Conservation (phyloP, 352 stramenopile genomes). For the Globisporangium echinulatum region DNA sequence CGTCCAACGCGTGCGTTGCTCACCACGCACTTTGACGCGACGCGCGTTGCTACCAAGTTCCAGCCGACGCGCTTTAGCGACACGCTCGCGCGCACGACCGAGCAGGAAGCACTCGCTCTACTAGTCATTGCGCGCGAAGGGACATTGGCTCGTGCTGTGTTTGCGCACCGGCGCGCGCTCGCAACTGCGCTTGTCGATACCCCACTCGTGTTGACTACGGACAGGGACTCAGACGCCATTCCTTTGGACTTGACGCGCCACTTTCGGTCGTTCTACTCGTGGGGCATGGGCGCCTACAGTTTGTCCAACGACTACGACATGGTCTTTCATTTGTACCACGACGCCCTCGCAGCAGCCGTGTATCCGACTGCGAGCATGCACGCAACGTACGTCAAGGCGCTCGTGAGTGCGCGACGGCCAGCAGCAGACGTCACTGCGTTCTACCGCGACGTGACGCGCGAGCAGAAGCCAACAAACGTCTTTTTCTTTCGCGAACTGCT, state of each 20-base stretch:
- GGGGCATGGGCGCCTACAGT: conserved; percentile 39
- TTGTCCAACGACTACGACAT: conserved; percentile 19
- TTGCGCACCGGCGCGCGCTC: conserved; percentile 44
- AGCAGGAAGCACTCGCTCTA: conserved; percentile 54
- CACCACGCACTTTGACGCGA: conserved; percentile 10
- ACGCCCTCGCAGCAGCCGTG: conserved; percentile 24
- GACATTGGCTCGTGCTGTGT: conserved; percentile 32
- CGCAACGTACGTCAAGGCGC: conserved; percentile 37
- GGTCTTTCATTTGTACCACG: conserved; percentile 47
- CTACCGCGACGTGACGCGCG: conserved; percentile 37
- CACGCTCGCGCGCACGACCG: conserved; percentile 47
- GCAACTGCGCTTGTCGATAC: conserved; percentile 19
- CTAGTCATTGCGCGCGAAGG: conserved; percentile 31
- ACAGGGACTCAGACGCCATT: conserved; percentile 30
- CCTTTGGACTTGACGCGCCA: conserved; percentile 31
- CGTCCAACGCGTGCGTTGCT: conserved; percentile 3
- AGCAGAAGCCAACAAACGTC: conserved; percentile 26
- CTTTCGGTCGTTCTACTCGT: conserved; percentile 67
- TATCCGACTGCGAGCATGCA: conserved; percentile 70
- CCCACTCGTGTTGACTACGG: conserved; percentile 9
- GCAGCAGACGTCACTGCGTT: conserved; percentile 41
- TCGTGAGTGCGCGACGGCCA: conserved; percentile 26
- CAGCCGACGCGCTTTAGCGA: conserved; percentile 53
- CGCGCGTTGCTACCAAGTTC: conserved; percentile 34
- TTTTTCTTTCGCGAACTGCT: conserved; percentile 62